Base-by-base conservation (phyloP, 2,329 filamentous ascomycete genomes). In the Madurella mycetomatis region DNA sequence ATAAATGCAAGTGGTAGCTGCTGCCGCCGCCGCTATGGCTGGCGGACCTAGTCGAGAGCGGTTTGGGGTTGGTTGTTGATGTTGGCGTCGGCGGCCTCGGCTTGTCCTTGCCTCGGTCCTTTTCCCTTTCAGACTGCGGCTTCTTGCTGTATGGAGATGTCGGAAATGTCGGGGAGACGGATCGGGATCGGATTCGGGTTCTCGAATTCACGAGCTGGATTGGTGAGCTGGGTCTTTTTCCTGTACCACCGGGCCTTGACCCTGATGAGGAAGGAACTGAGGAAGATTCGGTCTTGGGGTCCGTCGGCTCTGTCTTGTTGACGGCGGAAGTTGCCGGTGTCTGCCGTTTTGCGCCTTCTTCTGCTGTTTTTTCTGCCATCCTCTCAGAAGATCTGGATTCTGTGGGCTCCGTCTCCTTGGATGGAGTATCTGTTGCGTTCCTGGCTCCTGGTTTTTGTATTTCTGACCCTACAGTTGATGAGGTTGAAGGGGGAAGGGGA, bases 1-100 rank as follows among this genome's bases (percentile, higher is more conserved):
- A 54, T n/a, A 61, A 46, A 43, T 59, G 59, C 31, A 61, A 37
- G 32, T 60, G 55, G 41, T 58, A 55, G 25, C 19, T 30, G n/a
- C 30, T 1, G 17, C 34, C 34, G 34, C 34, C 18, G 30, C 44
- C 18, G 19, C 13, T 41, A 7, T 25, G 25, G 25, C 25, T 25
- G 25, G 25, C 25, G 25, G 25, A 25, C 7, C 25, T 25, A 7
- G 7, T 7, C 25, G 25, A 25, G 25, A 25, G 7, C 25, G 44
- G 9, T 42, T 42, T 42, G 34, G 11, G 34, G 13, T 37, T 37
- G 4, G 34, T 15, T 42, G 37, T 5, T 32, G 37, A 30, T 25
- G 30, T 45, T 51, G 49, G 16, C 44, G 41, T 39, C 13, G 34
- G 11, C 34, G 34, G 11, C 13, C 34, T 37, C 13, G 34, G 13